These are phyloP conservation scores for Ciborinia camelliae DNA, from an alignment of 2,329 filamentous ascomycete species.

Conservation along the genomic window DNA sequence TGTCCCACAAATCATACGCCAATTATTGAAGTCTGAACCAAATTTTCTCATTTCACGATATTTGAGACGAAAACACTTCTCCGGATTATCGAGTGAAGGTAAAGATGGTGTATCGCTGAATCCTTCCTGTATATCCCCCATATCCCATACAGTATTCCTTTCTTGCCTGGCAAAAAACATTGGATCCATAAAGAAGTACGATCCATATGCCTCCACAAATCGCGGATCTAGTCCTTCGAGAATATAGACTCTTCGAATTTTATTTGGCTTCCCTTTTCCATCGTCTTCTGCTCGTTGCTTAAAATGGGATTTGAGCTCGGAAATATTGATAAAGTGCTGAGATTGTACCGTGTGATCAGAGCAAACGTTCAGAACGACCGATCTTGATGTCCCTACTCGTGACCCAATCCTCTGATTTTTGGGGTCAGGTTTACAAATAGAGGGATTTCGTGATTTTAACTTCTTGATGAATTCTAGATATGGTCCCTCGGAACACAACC, in stretches of 20 bases:
- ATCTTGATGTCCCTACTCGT: slow-evolving; percentile 17
- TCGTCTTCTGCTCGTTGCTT: not conserved
- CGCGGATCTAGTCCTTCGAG: slow-evolving; percentile 20
- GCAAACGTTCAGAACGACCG: not conserved
- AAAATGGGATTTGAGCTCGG: not conserved
- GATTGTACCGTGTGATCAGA: not conserved
- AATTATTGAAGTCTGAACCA: slow-evolving; percentile 13
- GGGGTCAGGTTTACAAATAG: slow-evolving; percentile 7
- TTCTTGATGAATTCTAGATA: slow-evolving; percentile 16
- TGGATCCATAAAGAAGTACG: slow-evolving; percentile 20
- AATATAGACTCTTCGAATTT: slow-evolving; percentile 15
- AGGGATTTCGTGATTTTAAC: slow-evolving; percentile 7
- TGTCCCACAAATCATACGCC: slow-evolving; percentile 14
- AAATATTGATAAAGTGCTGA: not conserved
- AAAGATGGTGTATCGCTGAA: slow-evolving; percentile 11
- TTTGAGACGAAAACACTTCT: slow-evolving; percentile 19
- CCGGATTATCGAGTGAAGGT: slow-evolving; percentile 8
- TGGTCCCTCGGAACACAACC: slow-evolving; percentile 18
- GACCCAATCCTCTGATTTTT: slow-evolving; percentile 16
- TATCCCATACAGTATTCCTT: slow-evolving; percentile 16
- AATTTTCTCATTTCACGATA: slow-evolving; percentile 22
- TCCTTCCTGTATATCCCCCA: not conserved
- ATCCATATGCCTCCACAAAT: slow-evolving; percentile 15
- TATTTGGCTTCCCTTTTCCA: not conserved
- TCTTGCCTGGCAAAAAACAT: slow-evolving; percentile 19